These are phyloP conservation scores for Leccinum cinnamomeum DNA, from an alignment of 1,284 basidiomycete genomes.

Conservation along the genomic window DNA sequence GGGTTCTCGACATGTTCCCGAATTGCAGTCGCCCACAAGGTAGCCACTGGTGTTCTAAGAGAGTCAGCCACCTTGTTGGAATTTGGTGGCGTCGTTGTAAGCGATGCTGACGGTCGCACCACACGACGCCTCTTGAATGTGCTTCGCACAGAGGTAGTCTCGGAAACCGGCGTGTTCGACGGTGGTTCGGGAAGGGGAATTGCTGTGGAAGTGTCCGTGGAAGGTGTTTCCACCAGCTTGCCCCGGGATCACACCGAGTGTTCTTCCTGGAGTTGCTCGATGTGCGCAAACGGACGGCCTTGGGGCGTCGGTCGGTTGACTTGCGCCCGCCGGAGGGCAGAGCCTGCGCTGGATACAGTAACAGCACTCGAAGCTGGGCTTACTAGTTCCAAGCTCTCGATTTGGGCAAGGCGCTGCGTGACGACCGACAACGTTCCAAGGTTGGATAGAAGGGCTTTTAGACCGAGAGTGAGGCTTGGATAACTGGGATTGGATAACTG, in stretches of 20 bases:
- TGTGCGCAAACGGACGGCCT: conserved; percentile 23
- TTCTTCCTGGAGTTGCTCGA: conserved; percentile 27
- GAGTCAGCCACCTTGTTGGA: conserved; percentile 3
- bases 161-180: conserved; percentile 4
- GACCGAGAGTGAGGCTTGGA: conserved; percentile 32
- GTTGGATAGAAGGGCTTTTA: conserved; percentile 53
- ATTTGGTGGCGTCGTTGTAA: conserved; percentile 11
- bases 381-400: conserved; percentile 35
- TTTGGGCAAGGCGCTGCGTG: conserved; percentile 50
- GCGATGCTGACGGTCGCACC: background rate
- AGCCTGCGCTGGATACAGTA: conserved; percentile 29
- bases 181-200: conserved; percentile 27
- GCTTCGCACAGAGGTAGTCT: conserved; percentile 23
- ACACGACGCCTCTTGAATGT: conserved; percentile 19
- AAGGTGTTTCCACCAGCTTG: conserved; percentile 19
- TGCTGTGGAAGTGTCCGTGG: conserved; percentile 28
- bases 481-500: conserved; percentile 18
- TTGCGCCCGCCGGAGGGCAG: conserved; percentile 33
- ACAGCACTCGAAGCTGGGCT: conserved; percentile 24
- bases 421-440: conserved; percentile 52
- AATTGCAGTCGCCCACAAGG: conserved; percentile 21
- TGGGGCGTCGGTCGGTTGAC: conserved; percentile 8
- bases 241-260: background rate
- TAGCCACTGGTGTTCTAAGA: conserved; percentile 2
- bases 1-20: conserved; percentile 24